phyloP scores from a whole-genome alignment of 768 basidiomycete species.

The Russula sp. region DNA sequence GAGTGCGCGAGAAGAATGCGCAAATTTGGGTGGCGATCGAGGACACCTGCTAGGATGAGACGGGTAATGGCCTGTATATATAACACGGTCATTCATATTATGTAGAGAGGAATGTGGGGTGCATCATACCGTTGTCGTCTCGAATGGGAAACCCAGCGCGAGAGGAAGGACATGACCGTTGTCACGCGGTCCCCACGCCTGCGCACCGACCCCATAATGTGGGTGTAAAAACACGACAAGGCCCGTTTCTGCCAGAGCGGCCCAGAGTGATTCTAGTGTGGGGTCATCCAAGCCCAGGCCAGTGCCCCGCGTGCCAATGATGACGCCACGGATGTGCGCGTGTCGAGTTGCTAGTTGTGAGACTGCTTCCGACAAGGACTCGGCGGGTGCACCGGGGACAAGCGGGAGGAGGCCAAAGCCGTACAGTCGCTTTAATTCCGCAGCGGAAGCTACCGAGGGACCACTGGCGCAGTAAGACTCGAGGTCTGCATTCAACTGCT shows the following conservation, averaged over 20 bases:
- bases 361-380: constrained; percentile 55
- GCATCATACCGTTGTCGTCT: constrained; percentile 76
- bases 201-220: constrained; percentile 74
- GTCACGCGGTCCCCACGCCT: constrained; percentile 64
- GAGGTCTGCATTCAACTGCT: constrained; percentile 67
- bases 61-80: constrained; percentile 55
- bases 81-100: background rate
- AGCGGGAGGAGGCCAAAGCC: constrained; percentile 82
- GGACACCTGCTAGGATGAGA: constrained; percentile 70
- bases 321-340: constrained; percentile 65
- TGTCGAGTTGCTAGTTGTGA: constrained; percentile 51
- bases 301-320: constrained; percentile 74
- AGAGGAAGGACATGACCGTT: constrained; percentile 87
- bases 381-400: constrained; percentile 52
- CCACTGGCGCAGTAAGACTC: constrained; percentile 71
- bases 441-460: constrained; percentile 35
- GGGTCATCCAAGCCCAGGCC: constrained; percentile 79
- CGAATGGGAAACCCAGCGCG: constrained; percentile 84
- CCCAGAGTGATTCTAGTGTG: constrained; percentile 73
- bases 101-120: background rate
- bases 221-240: constrained; percentile 82
- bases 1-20: constrained; percentile 81
- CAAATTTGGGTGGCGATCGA: constrained; percentile 72
- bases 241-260: constrained; percentile 57
- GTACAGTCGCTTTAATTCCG: constrained; percentile 56